Evolutionary conservation across 805 yeast genomes (phyloP).

Genomic region (Candida fluviatilis): DNA sequence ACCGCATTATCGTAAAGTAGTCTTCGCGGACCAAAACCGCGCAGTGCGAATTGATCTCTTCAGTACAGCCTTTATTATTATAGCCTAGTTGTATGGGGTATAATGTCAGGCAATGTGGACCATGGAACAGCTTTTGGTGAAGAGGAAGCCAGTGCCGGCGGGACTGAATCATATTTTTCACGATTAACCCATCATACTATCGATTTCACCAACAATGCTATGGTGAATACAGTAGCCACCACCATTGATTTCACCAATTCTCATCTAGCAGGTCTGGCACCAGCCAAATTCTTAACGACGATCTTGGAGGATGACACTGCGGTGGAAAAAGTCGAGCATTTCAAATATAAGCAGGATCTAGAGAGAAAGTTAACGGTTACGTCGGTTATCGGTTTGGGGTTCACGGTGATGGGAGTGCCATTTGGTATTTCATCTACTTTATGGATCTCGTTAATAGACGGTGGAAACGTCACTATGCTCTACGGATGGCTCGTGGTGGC

Average conservation of each 20-base stretch:
- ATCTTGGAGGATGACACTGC: conserved; percentile 39
- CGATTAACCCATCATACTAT: conserved; percentile 1
- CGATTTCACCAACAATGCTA: background rate
- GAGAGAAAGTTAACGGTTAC: conserved; percentile 64
- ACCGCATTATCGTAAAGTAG: no score
- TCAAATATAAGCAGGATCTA: conserved; percentile 69
- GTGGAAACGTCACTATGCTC: conserved; percentile 71
- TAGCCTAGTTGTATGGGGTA: background rate
- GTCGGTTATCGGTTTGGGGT: conserved; percentile 74
- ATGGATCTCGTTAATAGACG: conserved; percentile 68
- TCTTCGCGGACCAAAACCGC: no score
- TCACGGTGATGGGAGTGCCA: conserved; percentile 79
- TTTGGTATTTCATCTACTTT: conserved; percentile 72
- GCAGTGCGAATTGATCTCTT: no score
- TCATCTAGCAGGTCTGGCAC: conserved; percentile 8
- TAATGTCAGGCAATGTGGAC: background rate
- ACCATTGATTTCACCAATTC: conserved; percentile 5
- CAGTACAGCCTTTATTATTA: no score
- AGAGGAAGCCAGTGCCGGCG: background rate
- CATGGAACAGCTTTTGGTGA: background rate
- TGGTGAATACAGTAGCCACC: background rate
- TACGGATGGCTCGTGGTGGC: conserved; percentile 73
- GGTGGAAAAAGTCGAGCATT: conserved; percentile 60
- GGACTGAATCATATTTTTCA: background rate
- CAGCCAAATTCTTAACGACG: conserved; percentile 11